Percentiles rank a stretch among this genome's conserved stretches.
These are phyloP conservation scores for Schizochytrium sp. DNA, from an alignment of 108 stramenopile species.

Conservation along the genomic window DNA sequence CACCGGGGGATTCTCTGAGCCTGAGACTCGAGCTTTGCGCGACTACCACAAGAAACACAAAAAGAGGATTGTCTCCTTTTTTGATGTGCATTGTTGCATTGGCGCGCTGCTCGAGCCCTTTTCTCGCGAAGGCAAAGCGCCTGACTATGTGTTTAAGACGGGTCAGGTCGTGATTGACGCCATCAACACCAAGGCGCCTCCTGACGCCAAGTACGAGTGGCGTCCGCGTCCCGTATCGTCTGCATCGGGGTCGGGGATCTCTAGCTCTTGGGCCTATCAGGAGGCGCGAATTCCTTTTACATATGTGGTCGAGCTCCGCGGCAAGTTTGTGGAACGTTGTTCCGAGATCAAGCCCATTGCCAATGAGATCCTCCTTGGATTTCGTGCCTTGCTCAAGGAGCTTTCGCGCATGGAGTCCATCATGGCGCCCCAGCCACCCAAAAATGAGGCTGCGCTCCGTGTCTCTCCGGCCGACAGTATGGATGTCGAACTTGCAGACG, in stretches of 20 bases:
- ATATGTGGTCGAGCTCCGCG: not conserved
- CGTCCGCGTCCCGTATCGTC: not conserved
- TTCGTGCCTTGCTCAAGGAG: conserved; percentile 1
- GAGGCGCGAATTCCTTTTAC: conserved; percentile 6
- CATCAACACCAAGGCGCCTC: not conserved
- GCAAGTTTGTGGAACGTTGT: not conserved
- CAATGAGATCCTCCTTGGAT: not conserved
- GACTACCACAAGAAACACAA: conserved; percentile 18
- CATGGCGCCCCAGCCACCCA: not conserved
- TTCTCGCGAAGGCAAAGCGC: not conserved
- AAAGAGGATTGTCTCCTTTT: conserved; percentile 1
- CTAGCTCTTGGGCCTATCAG: not conserved
- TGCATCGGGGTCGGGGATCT: not conserved
- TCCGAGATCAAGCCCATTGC: conserved; percentile 11
- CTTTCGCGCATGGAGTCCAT: not conserved
- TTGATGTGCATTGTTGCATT: conserved; percentile 10
- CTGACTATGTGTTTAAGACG: not conserved
- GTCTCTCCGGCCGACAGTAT: too few relatives aligned
- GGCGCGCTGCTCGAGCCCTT: not conserved
- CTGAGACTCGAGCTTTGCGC: not conserved
- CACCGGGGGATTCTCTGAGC: not conserved
- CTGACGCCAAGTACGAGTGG: conserved; percentile 8
- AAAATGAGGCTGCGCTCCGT: too few relatives aligned
- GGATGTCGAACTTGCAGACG: too few relatives aligned
- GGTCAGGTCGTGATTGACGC: not conserved